Percentiles rank a stretch among this genome's conserved stretches.
Evolutionary conservation across 768 basidiomycete species (phyloP).

Genomic region (Sutorius australiensis): DNA sequence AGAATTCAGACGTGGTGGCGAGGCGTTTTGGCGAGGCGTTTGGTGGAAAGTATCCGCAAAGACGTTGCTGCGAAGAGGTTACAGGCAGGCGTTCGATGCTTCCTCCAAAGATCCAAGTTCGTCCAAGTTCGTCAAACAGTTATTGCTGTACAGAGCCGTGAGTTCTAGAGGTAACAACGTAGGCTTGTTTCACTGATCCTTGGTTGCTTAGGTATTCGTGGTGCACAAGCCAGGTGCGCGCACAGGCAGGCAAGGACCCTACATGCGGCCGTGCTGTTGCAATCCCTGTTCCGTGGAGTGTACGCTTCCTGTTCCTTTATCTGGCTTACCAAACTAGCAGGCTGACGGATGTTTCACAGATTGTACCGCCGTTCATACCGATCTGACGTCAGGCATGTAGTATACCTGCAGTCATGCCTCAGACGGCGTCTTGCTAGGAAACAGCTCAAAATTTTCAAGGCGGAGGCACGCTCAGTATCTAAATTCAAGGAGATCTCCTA

Average conservation of each 20-base stretch:
- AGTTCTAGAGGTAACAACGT: constrained; percentile 33
- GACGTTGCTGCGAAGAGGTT: constrained; percentile 73
- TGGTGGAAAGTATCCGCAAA: constrained; percentile 67
- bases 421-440: constrained; percentile 85
- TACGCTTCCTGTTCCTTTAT: constrained; percentile 42
- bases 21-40: constrained; percentile 69
- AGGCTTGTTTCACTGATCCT: constrained; percentile 5
- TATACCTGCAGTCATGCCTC: constrained; percentile 88
- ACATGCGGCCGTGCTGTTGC: constrained; percentile 68
- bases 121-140: constrained; percentile 57
- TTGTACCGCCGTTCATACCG: constrained; percentile 51
- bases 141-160: constrained; percentile 80
- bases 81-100: constrained; percentile 70
- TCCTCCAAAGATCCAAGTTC: constrained; percentile 70
- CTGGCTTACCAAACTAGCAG: not conserved
- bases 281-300: constrained; percentile 86
- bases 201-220: constrained; percentile 59
- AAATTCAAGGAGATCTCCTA: constrained; percentile 99
- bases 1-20: constrained; percentile 95
- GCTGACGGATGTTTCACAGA: constrained; percentile 34
- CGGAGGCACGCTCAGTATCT: constrained; percentile 93
- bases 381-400: constrained; percentile 63
- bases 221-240: constrained; percentile 59
- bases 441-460: constrained; percentile 76
- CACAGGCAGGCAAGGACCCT: constrained; percentile 53